Evolutionary conservation across 306 rosid genomes (phyloP).

Genomic region (Amphicarpaea edgeworthii): DNA sequence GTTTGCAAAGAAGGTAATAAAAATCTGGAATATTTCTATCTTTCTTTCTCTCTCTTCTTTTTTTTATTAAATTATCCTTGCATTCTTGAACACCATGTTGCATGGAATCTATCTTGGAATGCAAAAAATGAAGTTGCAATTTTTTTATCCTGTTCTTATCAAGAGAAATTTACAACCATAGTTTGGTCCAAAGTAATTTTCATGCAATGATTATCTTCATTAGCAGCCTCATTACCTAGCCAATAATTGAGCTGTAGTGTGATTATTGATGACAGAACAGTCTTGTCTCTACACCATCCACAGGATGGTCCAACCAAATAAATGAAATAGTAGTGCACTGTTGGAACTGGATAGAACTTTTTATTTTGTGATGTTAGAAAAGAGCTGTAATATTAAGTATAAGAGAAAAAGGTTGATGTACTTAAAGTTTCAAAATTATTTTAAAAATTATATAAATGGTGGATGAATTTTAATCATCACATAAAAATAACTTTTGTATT

Average conservation of each 20-base stretch:
- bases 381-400: not conserved
- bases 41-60: constrained; percentile 17
- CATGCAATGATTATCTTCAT: constrained; percentile 2
- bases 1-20: constrained; percentile 64
- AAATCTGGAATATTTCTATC: not conserved
- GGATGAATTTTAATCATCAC: too few relatives aligned
- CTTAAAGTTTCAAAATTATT: too few relatives aligned
- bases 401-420: too few relatives aligned
- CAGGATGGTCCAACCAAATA: constrained; percentile 14
- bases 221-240: not conserved
- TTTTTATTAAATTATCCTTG: constrained; percentile 15
- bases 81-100: constrained; percentile 21
- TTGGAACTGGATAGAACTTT: not conserved
- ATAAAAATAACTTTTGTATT: too few relatives aligned
- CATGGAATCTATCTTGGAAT: constrained; percentile 30
- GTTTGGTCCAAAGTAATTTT: constrained; percentile 32
- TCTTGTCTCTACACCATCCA: not conserved
- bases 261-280: not conserved
- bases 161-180: not conserved
- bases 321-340: not conserved
- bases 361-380: not conserved
- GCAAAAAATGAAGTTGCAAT: not conserved
- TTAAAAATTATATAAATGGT: too few relatives aligned
- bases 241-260: constrained; percentile 6
- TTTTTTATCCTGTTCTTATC: not conserved